Evolutionary conservation across 257 asterid genomes (phyloP), one percentile per base, ranked within the genome.

Genomic region (Capsicum rhomboideum): DNA sequence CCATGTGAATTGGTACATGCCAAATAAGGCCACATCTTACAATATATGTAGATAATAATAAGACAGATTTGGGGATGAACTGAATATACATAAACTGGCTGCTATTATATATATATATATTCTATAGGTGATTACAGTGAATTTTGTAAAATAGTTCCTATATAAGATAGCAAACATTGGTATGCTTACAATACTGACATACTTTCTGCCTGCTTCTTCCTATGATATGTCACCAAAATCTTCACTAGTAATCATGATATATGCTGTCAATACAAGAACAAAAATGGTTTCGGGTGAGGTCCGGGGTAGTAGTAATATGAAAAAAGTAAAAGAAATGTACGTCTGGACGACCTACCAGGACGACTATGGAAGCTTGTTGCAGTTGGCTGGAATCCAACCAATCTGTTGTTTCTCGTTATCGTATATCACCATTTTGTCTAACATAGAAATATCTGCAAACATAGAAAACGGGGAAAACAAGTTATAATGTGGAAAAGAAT

Each of bases 341-440:
- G 56, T 3, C 4, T 64, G 49, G 75, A 67, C 0, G 37, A 46
- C 13, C 13, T 46, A 74, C 80, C 40, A 46, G 79, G 63, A 12
- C 84, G 18, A 12, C 87, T 83, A 88, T 40, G 91, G 90, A 68
- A 89, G 90, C 79, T 84, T 86, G 84, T 87, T 69, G 84, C 93
- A 90, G 87, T 88, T 90, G 50, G 87, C 88, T 31, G 87, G 68
- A 68, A 68, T 87, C 98, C 98, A 97, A 84, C 98, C 99, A 12
- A 95, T 87, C 74, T 55, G 90, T 64, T 84, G 93, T 23, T 84
- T 92, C 90, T 97, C 98, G 40, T 95, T 92, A 78, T 97, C 95
- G 46, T 93, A 97, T 66, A 97, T 89, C 92, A 97, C 97, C 82
- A 97, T 87, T 89, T 95, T 97, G 83, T 97, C 97, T 86, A 86